phyloP scores from a whole-genome alignment of 1,139 yeast genomes.

The Scheffersomyces stambukii region DNA sequence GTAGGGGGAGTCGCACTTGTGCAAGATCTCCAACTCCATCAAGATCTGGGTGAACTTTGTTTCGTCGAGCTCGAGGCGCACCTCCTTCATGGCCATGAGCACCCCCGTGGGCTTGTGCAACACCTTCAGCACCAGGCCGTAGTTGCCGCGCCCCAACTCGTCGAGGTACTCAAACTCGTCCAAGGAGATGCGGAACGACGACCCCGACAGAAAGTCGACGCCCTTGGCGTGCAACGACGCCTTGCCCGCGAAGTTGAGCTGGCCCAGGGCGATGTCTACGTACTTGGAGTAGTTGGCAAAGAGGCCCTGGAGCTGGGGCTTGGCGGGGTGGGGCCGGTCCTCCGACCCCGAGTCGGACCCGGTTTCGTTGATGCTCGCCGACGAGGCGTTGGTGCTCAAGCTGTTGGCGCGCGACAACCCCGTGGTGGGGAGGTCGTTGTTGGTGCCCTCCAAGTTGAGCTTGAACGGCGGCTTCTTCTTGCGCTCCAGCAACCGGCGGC shows the following conservation, averaged over 20 bases:
- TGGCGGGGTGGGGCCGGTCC: conserved; percentile 2
- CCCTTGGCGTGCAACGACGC: conserved; percentile 91
- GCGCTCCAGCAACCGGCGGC: conserved; percentile 35
- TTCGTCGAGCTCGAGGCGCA: conserved; percentile 85
- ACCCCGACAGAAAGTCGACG: conserved; percentile 83
- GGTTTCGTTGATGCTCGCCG: conserved; percentile 6
- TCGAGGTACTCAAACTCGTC: conserved; percentile 82
- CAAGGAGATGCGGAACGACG: conserved; percentile 78
- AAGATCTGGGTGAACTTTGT: conserved; percentile 86
- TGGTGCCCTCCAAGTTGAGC: conserved; percentile 23
- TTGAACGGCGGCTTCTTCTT: conserved; percentile 38
- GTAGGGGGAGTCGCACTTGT: conserved; percentile 83
- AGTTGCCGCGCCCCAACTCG: conserved; percentile 92
- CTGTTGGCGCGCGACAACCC: conserved; percentile 7
- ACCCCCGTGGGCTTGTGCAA: conserved; percentile 92
- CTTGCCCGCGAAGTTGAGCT: conserved; percentile 87
- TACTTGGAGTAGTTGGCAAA: conserved; percentile 84
- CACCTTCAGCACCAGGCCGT: conserved; percentile 92
- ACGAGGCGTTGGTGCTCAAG: conserved; percentile 6
- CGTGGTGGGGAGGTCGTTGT: conserved; percentile 5
- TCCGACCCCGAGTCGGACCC: conserved; percentile 3
- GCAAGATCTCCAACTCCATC: conserved; percentile 93
- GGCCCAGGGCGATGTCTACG: conserved; percentile 87
- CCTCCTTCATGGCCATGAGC: conserved; percentile 96
- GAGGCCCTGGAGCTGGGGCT: conserved; percentile 41